A percentile compares a stretch with the other conserved stretches of the same genome.
Conservation (phyloP, 345 rosid species). For the Bruguiera parviflora region DNA sequence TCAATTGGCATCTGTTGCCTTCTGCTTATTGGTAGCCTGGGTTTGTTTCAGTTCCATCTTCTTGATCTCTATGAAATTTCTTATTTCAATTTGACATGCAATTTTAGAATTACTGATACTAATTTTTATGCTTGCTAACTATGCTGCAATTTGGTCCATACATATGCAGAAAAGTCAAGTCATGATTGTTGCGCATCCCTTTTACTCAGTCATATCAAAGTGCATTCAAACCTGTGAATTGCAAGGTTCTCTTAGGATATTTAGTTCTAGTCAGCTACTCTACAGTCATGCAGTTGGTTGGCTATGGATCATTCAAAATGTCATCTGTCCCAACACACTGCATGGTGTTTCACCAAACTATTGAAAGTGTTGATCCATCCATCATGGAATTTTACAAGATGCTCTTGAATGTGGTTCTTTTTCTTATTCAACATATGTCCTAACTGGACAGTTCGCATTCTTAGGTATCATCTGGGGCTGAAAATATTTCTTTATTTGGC, state of each 20-base stretch:
- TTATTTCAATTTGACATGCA: background rate
- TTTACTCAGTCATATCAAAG: background rate
- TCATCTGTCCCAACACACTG: background rate
- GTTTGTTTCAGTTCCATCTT: conserved; percentile 47
- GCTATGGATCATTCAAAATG: background rate
- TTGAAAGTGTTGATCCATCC: background rate
- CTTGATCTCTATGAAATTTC: conserved; percentile 6
- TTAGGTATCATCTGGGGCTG: no score
- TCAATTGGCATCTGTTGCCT: conserved; percentile 93
- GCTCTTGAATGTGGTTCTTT: background rate
- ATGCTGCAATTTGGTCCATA: background rate
- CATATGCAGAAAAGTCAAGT: background rate
- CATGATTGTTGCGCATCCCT: background rate
- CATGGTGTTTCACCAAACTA: background rate
- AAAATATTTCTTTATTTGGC: no score
- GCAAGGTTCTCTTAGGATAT: background rate
- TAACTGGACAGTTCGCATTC: no score
- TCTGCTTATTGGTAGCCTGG: conserved; percentile 98
- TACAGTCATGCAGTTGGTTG: no score
- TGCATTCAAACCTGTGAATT: background rate
- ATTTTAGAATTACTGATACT: background rate
- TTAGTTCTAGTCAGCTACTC: no score
- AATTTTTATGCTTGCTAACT: background rate
- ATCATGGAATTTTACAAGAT: background rate
- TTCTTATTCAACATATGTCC: background rate